Base-by-base conservation (phyloP, 257 asterid genomes). In the Ilex asprella region DNA sequence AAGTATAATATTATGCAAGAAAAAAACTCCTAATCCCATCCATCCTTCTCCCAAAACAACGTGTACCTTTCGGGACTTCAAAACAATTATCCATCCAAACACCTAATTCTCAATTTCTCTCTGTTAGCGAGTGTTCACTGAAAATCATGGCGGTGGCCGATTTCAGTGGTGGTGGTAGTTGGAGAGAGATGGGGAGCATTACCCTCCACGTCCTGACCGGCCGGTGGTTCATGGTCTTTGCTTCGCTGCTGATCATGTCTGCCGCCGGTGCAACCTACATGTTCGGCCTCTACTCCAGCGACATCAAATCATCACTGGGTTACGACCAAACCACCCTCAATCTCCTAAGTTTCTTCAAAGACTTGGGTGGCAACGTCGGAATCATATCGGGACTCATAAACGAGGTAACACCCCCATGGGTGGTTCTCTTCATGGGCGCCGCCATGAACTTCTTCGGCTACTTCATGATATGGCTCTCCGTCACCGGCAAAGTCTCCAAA, bases 381-480 rank as follows among this genome's bases (percentile, higher is more conserved):
- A 53, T 86, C 30, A 44, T 83, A 15, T 70, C 94, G 0, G 94
- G 94, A 5, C 52, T 85, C 0, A 68, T 85, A 70, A 80, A 76
- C 21, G 89, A 85, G 59, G 61, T 86, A 7, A 53, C 82, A 0
- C 91, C 94, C 2, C 88, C 94, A 0, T 86, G 94, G 94, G 81
- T 81, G 5, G 86, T 81, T 35, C 80, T 86, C 35, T 59, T 67
- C 21, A 39, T 76, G 2, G 94, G 94, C 0, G 72, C 79, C 0
- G 57, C 61, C 56, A 80, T 82, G 91, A 86, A 86, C 50, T 78
- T 86, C 50, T 59, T 50, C 6, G 94, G 91, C 1, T 86, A 86
- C 66, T 79, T 86, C 73, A 71, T 86, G 90, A 79, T 86, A n/a
- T 86, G 94, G 94, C 74, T 86, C 0, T 75, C 88, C 0, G 86